Evolutionary conservation across 352 stramenopile genomes (phyloP).

Genomic region (Phytophthora hybrid): DNA sequence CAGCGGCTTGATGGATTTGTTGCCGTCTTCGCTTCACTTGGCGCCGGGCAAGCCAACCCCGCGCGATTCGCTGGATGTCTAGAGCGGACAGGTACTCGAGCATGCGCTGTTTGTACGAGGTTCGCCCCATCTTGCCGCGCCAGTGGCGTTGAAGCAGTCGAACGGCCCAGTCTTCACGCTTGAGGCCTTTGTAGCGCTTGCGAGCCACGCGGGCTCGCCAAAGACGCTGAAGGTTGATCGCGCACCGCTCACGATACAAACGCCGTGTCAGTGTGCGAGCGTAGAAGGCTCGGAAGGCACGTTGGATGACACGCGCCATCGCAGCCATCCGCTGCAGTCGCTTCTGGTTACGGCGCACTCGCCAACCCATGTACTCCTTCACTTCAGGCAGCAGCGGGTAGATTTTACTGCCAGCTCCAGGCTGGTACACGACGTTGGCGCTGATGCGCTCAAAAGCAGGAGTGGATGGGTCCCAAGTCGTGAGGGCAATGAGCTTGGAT

Average conservation of each 20-base stretch:
- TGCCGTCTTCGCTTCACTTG: constrained; percentile 63
- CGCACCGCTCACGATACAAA: constrained; percentile 80
- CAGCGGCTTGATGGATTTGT: constrained; percentile 63
- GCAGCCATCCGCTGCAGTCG: constrained; percentile 87
- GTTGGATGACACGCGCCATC: constrained; percentile 90
- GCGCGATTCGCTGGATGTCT: constrained; percentile 89
- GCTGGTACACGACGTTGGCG: constrained; percentile 86
- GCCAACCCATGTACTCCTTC: constrained; percentile 97
- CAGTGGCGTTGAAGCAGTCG: constrained; percentile 93
- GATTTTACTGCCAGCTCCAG: constrained; percentile 86
- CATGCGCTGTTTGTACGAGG: constrained; percentile 80
- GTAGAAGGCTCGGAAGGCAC: constrained; percentile 90
- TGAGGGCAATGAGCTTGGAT: constrained; percentile 45
- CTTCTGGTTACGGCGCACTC: constrained; percentile 95
- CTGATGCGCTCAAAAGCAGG: constrained; percentile 91
- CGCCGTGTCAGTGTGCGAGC: constrained; percentile 84
- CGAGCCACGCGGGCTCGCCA: constrained; percentile 88
- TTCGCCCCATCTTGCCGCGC: constrained; percentile 89
- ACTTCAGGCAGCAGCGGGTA: constrained; percentile 90
- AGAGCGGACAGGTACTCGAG: constrained; percentile 80
- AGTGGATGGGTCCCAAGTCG: constrained; percentile 72
- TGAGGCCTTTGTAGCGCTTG: constrained; percentile 78
- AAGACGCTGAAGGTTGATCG: constrained; percentile 87
- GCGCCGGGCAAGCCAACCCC: constrained; percentile 77
- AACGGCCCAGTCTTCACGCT: constrained; percentile 91